Percentiles rank a stretch among this genome's conserved stretches.
phyloP scores from a whole-genome alignment of 75 land plant genomes.

The Pinus taeda region DNA sequence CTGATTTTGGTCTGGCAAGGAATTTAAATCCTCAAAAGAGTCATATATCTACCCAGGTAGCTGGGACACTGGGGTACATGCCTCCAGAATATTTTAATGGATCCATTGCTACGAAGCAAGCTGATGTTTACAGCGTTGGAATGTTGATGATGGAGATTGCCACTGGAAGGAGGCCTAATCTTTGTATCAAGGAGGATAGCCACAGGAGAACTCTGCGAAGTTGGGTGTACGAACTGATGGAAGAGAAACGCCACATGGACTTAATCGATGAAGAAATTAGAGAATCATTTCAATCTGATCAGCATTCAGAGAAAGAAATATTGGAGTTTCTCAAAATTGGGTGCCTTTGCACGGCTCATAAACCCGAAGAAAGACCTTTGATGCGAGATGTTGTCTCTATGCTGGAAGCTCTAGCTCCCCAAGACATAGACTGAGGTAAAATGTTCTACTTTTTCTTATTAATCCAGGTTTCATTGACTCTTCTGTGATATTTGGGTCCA shows the following conservation, averaged over 20 bases:
- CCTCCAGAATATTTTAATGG: slow-evolving; percentile 74
- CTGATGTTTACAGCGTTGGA: slow-evolving; percentile 93
- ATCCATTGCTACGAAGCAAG: slow-evolving; percentile 59
- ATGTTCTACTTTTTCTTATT: too few relatives aligned
- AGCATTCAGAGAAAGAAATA: slow-evolving; percentile 11
- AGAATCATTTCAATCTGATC: slow-evolving; percentile 12
- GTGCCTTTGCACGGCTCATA: slow-evolving; percentile 18
- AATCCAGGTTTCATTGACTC: too few relatives aligned
- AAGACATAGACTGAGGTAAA: not conserved
- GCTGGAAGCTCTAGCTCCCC: slow-evolving; percentile 15
- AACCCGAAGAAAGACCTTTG: slow-evolving; percentile 26
- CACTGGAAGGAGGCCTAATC: slow-evolving; percentile 64
- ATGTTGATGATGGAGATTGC: slow-evolving; percentile 76
- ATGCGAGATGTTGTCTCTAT: slow-evolving; percentile 29
- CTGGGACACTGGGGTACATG: slow-evolving; percentile 90
- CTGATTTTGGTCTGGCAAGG: slow-evolving; percentile 86
- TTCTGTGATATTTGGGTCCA: too few relatives aligned
- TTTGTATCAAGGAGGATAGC: slow-evolving; percentile 24
- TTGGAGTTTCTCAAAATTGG: slow-evolving; percentile 30
- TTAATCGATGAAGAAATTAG: slow-evolving; percentile 21
- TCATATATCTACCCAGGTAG: slow-evolving; percentile 75
- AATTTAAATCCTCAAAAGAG: slow-evolving; percentile 33
- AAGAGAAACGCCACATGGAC: slow-evolving; percentile 27
- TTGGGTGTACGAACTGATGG: slow-evolving; percentile 44
- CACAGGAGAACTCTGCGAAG: slow-evolving; percentile 20